These are phyloP conservation scores for Psidium friedrichsthalianum DNA, from an alignment of 345 rosid species.

Conservation along the genomic window DNA sequence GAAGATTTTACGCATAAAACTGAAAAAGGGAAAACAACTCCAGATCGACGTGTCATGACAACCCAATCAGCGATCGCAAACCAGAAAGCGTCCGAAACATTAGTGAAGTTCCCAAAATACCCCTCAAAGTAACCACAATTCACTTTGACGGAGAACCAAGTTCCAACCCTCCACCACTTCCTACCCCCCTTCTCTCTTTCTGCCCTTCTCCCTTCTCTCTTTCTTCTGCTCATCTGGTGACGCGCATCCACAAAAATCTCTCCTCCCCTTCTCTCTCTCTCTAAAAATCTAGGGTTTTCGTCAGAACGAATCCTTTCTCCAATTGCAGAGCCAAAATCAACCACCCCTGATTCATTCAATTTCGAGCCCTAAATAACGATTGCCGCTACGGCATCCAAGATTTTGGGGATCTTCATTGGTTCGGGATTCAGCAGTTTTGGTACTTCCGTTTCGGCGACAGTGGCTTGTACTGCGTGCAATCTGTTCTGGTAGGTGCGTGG, in stretches of 20 bases:
- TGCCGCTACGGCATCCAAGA: background rate
- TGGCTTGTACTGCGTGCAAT: background rate
- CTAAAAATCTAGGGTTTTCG: constrained; percentile 5
- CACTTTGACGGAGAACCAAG: background rate
- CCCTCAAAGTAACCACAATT: background rate
- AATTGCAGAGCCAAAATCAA: background rate
- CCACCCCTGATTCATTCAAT: background rate
- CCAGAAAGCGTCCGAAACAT: background rate
- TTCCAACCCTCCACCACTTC: background rate
- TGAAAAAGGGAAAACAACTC: background rate
- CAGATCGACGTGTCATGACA: background rate
- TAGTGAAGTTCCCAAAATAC: background rate
- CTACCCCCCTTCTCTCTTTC: too few species aligned
- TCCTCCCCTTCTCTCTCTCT: background rate
- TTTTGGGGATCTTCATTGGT: background rate
- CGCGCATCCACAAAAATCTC: background rate
- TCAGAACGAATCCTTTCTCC: background rate
- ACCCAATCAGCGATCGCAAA: background rate
- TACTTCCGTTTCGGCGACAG: background rate
- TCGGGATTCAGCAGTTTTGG: background rate
- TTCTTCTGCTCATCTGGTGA: background rate
- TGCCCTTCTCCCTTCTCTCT: too few species aligned
- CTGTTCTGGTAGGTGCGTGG: background rate
- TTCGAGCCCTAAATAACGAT: background rate
- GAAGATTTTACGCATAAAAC: too few species aligned